phyloP scores from a whole-genome alignment of 129 eudicot species.

The Centrapalus pauciflorus region DNA sequence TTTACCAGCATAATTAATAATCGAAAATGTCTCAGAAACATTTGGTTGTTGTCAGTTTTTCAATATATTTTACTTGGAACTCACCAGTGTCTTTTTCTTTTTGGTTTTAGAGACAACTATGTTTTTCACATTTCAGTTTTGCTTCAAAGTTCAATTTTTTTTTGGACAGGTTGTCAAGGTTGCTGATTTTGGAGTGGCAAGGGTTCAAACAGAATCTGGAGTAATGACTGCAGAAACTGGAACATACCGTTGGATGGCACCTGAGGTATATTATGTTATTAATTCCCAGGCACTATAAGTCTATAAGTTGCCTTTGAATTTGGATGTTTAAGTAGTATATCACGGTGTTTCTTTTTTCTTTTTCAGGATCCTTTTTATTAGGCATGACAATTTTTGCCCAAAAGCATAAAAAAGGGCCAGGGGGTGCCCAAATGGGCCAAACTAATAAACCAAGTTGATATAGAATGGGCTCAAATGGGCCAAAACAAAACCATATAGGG shows the following conservation, averaged over 20 bases:
- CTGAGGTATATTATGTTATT: constrained; percentile 50
- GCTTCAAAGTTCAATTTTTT: background rate
- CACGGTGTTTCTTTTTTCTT: constrained; percentile 6
- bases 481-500: too few species aligned
- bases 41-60: background rate
- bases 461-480: too few species aligned
- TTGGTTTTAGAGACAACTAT: background rate
- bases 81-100: background rate
- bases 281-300: background rate
- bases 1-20: background rate
- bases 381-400: too few species aligned
- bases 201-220: constrained; percentile 65
- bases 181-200: constrained; percentile 88
- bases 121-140: background rate
- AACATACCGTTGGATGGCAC: constrained; percentile 95
- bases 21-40: background rate
- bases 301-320: background rate
- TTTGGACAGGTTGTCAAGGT: constrained; percentile 64
- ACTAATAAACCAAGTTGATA: too few species aligned
- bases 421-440: too few species aligned
- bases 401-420: too few species aligned
- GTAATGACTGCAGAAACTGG: constrained; percentile 95
- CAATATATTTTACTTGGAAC: background rate
- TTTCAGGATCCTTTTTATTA: constrained; percentile 6
- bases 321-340: background rate